Evolutionary conservation across 352 stramenopile species (phyloP), one percentile per base, ranked within the genome.

Genomic region (Pythium periplocum): DNA sequence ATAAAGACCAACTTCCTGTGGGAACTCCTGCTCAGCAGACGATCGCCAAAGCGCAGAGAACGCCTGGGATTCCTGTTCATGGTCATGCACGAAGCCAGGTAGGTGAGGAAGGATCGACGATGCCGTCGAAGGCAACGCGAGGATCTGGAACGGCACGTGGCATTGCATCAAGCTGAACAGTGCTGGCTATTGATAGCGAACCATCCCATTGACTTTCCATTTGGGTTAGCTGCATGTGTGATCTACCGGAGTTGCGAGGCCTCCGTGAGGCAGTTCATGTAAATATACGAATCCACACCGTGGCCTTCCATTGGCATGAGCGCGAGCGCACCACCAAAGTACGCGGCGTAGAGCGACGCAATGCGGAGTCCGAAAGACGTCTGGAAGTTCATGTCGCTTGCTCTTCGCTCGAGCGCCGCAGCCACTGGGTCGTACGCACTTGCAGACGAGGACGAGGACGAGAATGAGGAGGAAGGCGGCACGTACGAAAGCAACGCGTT

Each of bases 231-330:
- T 26, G 17, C 17, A 26, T 26, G 17, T 26, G 17, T 26, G 17
- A 0, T 17, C 47, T 83, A 88, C 68, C 87, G 87, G 62, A 93
- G 66, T 55, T 90, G 66, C 4, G 79, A 93, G 12, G 66, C 73
- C 52, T 77, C 73, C 0, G 78, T 89, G 56, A 93, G 75, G 62
- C 79, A 88, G 57, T 85, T 90, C 75, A 89, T 86, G 71, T 93
- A 90, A 77, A 93, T 87, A 75, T 93, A 93, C 54, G 82, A 73
- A 76, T 99, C 97, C 39, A 98, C 98, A 36, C 97, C 97, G 67
- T 98, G 98, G 31, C 97, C 97, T 52, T 99, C 96, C 94, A 99
- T 99, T 34, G 94, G 98, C 88, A 99, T 99, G 50, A 99, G 91
- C 60, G 87, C 93, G 44, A 99, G 75, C 65, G 98, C 97, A 7